These are phyloP conservation scores for Fraxinus cuspidata DNA, from an alignment of 257 asterid species.

Conservation along the genomic window DNA sequence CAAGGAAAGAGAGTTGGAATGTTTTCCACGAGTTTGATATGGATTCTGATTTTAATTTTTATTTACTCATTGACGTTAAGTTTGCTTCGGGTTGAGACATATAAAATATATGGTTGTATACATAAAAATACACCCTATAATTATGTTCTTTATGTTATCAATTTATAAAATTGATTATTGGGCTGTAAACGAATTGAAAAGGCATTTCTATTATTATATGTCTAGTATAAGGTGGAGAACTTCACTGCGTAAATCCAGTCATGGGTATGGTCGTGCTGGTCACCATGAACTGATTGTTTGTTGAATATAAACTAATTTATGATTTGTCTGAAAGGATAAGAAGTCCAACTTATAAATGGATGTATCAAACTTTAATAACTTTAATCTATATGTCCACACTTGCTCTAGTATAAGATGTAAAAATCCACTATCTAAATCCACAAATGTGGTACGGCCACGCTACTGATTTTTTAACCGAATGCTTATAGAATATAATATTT, in stretches of 20 bases:
- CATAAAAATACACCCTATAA: slow-evolving; percentile 15
- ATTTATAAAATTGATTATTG: neutral
- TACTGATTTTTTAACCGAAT: neutral
- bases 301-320: neutral
- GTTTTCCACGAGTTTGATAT: slow-evolving; percentile 8
- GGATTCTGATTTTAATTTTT: neutral
- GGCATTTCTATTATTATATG: neutral
- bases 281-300: neutral
- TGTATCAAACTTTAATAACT: neutral
- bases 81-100: neutral
- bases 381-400: neutral
- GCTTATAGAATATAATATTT: slow-evolving; percentile 21
- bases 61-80: neutral
- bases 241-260: slow-evolving; percentile 16
- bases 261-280: neutral
- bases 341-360: neutral
- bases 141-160: slow-evolving; percentile 10
- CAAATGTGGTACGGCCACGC: neutral
- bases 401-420: slow-evolving; percentile 4
- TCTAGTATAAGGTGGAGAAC: slow-evolving; percentile 3
- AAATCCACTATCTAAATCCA: neutral
- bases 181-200: neutral
- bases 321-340: neutral
- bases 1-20: slow-evolving; percentile 15
- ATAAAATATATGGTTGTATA: neutral